Evolutionary conservation across 345 rosid genomes (phyloP).

Genomic region (Camelina laxa): DNA sequence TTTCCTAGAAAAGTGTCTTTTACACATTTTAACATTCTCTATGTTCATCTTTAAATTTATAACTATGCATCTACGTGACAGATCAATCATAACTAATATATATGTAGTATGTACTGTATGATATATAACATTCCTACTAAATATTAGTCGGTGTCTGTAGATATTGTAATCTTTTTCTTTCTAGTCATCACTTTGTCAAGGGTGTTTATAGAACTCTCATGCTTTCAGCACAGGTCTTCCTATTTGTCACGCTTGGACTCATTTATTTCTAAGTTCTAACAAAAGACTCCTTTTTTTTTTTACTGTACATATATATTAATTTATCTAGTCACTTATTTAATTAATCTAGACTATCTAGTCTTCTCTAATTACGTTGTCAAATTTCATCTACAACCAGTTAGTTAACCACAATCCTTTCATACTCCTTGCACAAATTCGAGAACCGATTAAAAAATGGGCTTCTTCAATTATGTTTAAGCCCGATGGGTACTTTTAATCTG

Average conservation of each 20-base stretch:
- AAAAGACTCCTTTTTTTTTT: neutral
- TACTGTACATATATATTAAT: no score
- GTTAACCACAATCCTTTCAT: neutral
- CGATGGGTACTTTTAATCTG: neutral
- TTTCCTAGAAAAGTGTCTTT: neutral
- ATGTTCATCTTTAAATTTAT: neutral
- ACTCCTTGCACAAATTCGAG: neutral
- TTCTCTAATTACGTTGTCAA: neutral
- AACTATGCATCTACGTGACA: neutral
- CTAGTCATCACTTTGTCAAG: neutral
- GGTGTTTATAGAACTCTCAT: constrained; percentile 9
- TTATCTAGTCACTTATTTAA: neutral
- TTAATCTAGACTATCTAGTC: neutral
- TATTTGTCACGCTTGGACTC: neutral
- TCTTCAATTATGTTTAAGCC: constrained; percentile 2
- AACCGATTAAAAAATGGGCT: constrained; percentile 1
- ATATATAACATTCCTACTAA: neutral
- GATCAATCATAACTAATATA: neutral
- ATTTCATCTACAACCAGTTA: neutral
- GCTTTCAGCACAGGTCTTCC: neutral
- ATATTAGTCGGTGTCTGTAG: neutral
- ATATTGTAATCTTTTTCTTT: neutral
- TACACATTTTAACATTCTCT: neutral
- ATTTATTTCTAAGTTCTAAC: neutral
- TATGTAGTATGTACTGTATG: neutral